Conservation (phyloP, 192 early-diverging fungal species). For the Coemansia sp. region DNA sequence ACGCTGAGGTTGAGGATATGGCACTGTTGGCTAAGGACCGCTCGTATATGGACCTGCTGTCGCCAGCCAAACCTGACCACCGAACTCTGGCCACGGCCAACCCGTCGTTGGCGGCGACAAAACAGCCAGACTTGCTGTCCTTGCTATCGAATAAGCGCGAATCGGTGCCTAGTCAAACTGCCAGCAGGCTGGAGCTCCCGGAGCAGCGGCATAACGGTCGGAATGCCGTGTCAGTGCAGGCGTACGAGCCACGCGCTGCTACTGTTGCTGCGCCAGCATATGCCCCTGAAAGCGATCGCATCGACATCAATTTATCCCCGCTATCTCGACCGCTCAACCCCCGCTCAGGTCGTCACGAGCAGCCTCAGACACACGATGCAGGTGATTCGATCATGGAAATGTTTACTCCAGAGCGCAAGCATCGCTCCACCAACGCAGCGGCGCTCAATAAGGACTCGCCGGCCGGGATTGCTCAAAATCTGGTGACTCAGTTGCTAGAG, state of each 20-base stretch:
- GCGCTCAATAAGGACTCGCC: no score
- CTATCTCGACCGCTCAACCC: neutral
- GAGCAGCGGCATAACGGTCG: neutral
- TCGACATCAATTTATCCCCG: neutral
- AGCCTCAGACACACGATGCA: conserved; percentile 11
- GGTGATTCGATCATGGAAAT: conserved; percentile 52
- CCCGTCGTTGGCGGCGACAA: neutral
- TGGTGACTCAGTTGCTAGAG: no score
- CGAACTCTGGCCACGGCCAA: neutral
- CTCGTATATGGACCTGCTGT: conserved; percentile 46
- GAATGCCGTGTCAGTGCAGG: neutral
- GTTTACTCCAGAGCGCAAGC: conserved; percentile 40
- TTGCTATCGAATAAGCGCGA: neutral
- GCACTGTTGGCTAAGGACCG: conserved; percentile 32
- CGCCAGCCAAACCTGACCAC: conserved; percentile 28
- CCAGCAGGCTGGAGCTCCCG: neutral
- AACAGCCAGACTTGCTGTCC: conserved; percentile 14
- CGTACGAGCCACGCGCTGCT: neutral
- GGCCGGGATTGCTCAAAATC: no score
- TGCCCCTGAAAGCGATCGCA: neutral
- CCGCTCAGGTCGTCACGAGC: neutral
- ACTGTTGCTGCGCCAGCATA: neutral
- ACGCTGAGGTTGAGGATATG: conserved; percentile 22
- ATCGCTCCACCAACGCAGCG: no score
- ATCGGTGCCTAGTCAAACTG: neutral